Conservation (phyloP, 1,284 basidiomycete species). For the Puccinia coronata region DNA sequence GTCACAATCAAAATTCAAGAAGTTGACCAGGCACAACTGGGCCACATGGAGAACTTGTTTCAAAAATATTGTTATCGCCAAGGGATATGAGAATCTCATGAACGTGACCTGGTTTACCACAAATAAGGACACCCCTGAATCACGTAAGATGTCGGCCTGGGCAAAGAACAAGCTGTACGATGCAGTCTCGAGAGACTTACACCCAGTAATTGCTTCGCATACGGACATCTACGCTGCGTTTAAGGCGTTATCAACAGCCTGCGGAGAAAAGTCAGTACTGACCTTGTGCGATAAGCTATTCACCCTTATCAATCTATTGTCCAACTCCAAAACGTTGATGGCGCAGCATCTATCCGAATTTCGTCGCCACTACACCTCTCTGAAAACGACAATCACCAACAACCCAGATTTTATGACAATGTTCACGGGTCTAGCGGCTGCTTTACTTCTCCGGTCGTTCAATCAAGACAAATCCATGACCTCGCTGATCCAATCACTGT, state of each 20-base stretch:
- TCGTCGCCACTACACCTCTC: background rate
- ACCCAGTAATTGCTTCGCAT: background rate
- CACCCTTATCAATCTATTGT: background rate
- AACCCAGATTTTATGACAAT: background rate
- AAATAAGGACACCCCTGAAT: background rate
- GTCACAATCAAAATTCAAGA: background rate
- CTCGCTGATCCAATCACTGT: background rate
- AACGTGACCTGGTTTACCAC: background rate
- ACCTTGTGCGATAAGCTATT: background rate
- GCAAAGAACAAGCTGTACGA: background rate
- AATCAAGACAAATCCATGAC: background rate
- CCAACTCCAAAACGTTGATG: background rate
- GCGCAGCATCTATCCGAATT: background rate
- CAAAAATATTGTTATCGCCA: background rate
- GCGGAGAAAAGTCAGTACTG: background rate
- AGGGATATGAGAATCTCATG: slow-evolving; percentile 6
- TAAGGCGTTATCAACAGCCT: background rate
- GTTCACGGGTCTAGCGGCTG: background rate
- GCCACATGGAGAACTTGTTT: background rate
- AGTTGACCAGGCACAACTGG: background rate
- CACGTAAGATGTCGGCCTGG: background rate
- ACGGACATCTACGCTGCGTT: background rate
- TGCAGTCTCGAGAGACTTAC: background rate
- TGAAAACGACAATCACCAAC: background rate
- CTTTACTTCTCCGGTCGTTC: background rate